Conservation (phyloP, 2,329 filamentous ascomycete species). For the Pestalotiopsis sp. region DNA sequence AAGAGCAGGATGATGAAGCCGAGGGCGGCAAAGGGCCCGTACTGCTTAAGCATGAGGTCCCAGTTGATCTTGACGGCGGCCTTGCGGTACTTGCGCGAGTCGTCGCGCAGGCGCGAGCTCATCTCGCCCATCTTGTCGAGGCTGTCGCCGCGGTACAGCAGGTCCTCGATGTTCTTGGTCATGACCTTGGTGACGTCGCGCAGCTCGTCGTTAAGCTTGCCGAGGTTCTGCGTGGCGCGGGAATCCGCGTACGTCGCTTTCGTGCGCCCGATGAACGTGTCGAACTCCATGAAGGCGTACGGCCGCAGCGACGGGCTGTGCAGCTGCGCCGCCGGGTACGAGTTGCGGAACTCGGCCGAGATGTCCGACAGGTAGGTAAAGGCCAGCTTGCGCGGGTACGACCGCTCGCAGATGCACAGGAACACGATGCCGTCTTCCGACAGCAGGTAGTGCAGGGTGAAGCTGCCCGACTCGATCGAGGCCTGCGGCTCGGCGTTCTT, state of each 20-base stretch:
- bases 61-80: constrained; percentile 97
- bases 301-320: constrained; percentile 77
- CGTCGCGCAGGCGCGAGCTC: constrained; percentile 82
- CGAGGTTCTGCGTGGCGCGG: constrained; percentile 87
- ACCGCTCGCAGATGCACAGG: constrained; percentile 88
- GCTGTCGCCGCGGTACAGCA: constrained; percentile 92
- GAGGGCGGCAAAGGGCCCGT: constrained; percentile 84
- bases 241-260: constrained; percentile 94
- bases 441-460: constrained; percentile 90
- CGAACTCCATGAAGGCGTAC: constrained; percentile 97
- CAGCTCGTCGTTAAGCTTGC: constrained; percentile 94
- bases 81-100: constrained; percentile 90
- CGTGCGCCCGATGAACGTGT: constrained; percentile 92
- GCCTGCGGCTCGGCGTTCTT: constrained; percentile 90
- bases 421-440: constrained; percentile 77
- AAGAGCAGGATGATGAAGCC: constrained; percentile 84
- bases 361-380: constrained; percentile 98
- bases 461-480: constrained; percentile 82
- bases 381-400: constrained; percentile 96
- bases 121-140: constrained; percentile 97
- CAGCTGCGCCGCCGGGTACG: constrained; percentile 76
- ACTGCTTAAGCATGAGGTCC: constrained; percentile 96
- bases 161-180: constrained; percentile 99
- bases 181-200: constrained; percentile 98
- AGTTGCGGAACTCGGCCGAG: constrained; percentile 85